These are phyloP conservation scores for Amylocystis lapponica DNA, from an alignment of 768 basidiomycete species.

Conservation along the genomic window DNA sequence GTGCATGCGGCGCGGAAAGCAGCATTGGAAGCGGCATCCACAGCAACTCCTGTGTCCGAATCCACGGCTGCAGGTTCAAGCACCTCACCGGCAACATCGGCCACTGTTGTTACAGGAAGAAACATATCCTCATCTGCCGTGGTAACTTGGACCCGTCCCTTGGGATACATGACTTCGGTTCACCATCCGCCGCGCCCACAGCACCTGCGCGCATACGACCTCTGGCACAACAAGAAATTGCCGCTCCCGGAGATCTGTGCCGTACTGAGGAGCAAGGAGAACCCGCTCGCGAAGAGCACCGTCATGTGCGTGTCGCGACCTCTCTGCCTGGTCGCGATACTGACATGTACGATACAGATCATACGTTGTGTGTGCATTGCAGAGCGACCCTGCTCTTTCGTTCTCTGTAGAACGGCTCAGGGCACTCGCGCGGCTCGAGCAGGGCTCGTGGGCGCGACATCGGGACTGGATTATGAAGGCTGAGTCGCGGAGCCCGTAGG, in stretches of 20 bases:
- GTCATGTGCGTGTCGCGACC: slow-evolving; percentile 32
- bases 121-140: neutral
- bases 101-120: neutral
- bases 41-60: neutral
- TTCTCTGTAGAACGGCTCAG: slow-evolving; percentile 31
- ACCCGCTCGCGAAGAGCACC: slow-evolving; percentile 40
- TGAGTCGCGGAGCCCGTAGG: neutral
- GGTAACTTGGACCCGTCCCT: neutral
- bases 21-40: too few species aligned
- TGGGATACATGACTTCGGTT: neutral
- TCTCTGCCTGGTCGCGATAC: neutral
- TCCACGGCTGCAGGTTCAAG: neutral
- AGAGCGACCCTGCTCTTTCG: slow-evolving; percentile 32
- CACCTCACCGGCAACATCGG: neutral
- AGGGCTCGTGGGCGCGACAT: slow-evolving; percentile 37
- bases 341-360: slow-evolving; percentile 24
- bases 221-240: slow-evolving; percentile 35
- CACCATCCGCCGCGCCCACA: slow-evolving; percentile 18
- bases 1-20: slow-evolving; percentile 9
- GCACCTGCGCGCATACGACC: slow-evolving; percentile 37
- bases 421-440: slow-evolving; percentile 34
- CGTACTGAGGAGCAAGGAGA: slow-evolving; percentile 27
- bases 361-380: slow-evolving; percentile 38
- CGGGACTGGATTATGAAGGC: slow-evolving; percentile 29
- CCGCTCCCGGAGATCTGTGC: slow-evolving; percentile 35